Percentiles rank a stretch among this genome's conserved stretches.
These are phyloP conservation scores for Hypoxylon sp. DNA, from an alignment of 2,329 filamentous ascomycete species.

Conservation along the genomic window DNA sequence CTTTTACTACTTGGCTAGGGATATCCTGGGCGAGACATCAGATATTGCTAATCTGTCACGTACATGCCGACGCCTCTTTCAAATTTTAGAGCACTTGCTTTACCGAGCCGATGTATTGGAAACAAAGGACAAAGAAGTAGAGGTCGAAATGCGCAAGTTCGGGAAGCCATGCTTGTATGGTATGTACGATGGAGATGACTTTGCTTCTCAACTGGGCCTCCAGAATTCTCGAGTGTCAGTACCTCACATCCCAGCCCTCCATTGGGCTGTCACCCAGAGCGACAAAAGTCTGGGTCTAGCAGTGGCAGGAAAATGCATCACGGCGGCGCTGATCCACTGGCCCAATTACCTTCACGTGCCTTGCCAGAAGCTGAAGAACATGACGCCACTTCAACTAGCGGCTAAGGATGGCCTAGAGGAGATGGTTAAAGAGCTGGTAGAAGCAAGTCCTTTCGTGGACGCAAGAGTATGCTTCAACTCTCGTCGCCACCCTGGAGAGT, in stretches of 20 bases:
- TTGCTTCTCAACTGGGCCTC: background rate
- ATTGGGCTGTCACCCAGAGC: background rate
- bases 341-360: conserved; percentile 1
- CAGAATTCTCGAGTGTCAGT: background rate
- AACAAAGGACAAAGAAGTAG: background rate
- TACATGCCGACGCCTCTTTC: conserved; percentile 8
- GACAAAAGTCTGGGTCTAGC: background rate
- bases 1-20: conserved; percentile 4
- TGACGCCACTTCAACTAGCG: background rate
- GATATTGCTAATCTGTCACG: conserved; percentile 14
- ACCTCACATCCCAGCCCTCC: conserved; percentile 2
- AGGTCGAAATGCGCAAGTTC: background rate
- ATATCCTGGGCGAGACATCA: background rate
- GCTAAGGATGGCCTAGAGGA: background rate
- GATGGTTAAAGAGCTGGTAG: background rate
- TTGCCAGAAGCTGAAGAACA: background rate
- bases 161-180: background rate
- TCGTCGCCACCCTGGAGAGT: background rate
- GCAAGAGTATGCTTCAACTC: background rate
- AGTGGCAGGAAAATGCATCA: conserved; percentile 13
- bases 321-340: conserved; percentile 1
- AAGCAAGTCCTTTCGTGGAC: background rate
- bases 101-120: conserved; percentile 13
- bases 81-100: conserved; percentile 9
- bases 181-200: background rate